Evolutionary conservation across 2,329 filamentous ascomycete species (phyloP).

Genomic region (Xylaria multiplex): DNA sequence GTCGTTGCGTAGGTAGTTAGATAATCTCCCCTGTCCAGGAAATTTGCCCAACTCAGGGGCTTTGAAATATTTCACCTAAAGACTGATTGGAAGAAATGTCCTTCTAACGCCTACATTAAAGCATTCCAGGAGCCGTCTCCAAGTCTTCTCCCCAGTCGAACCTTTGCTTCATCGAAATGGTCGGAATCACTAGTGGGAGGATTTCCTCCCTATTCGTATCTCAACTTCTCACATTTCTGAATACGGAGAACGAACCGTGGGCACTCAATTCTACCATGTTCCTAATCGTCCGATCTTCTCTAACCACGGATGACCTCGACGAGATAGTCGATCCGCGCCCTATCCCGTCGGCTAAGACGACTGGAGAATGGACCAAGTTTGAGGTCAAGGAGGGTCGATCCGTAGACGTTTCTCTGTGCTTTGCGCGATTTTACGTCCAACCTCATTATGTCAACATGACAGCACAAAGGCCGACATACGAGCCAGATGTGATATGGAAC

Average conservation of each 20-base stretch:
- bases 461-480: neutral
- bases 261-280: slow-evolving; percentile 21
- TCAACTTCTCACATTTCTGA: neutral
- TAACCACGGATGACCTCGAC: neutral
- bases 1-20: neutral
- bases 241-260: slow-evolving; percentile 16
- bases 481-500: slow-evolving; percentile 17
- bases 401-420: slow-evolving; percentile 20
- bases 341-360: neutral
- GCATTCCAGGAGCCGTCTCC: neutral
- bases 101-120: neutral
- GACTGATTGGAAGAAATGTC: no score
- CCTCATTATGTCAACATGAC: slow-evolving; percentile 19
- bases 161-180: slow-evolving; percentile 22
- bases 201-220: neutral
- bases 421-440: slow-evolving; percentile 14
- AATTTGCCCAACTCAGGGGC: no score
- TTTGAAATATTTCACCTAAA: no score
- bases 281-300: slow-evolving; percentile 1
- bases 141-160: slow-evolving; percentile 5
- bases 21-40: no score
- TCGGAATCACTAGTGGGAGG: neutral
- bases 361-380: slow-evolving; percentile 22
- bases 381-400: neutral
- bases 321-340: neutral